Percentiles rank a stretch among this genome's conserved stretches.
Evolutionary conservation across 495 filamentous ascomycete species (phyloP).

Genomic region (Neurospora intermedia): DNA sequence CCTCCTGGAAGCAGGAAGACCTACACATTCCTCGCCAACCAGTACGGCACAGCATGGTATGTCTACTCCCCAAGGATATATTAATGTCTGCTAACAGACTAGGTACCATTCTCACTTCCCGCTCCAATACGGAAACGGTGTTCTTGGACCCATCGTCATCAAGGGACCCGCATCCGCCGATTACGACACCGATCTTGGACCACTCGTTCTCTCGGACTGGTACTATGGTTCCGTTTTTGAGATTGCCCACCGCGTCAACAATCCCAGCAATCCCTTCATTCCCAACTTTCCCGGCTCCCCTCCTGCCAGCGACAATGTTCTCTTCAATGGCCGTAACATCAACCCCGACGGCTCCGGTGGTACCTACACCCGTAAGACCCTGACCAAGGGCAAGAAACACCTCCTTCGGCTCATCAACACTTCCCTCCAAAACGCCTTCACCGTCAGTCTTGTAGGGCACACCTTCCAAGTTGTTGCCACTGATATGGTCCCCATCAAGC

Average conservation of each 20-base stretch:
- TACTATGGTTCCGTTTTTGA: slow-evolving; percentile 21
- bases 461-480: slow-evolving; percentile 36
- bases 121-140: slow-evolving; percentile 41
- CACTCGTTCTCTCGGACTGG: slow-evolving; percentile 35
- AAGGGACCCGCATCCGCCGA: slow-evolving; percentile 41
- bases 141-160: slow-evolving; percentile 42
- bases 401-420: slow-evolving; percentile 43
- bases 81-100: not conserved
- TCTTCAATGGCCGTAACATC: slow-evolving; percentile 35
- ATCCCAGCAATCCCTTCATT: slow-evolving; percentile 18
- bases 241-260: slow-evolving; percentile 10
- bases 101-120: slow-evolving; percentile 48
- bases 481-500: slow-evolving; percentile 39
- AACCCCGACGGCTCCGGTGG: slow-evolving; percentile 19
- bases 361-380: slow-evolving; percentile 20
- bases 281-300: slow-evolving; percentile 22
- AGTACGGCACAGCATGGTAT: slow-evolving; percentile 33
- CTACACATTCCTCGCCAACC: slow-evolving; percentile 38
- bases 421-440: slow-evolving; percentile 25
- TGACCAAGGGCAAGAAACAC: slow-evolving; percentile 32
- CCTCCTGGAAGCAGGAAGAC: slow-evolving; percentile 32
- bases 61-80: not conserved
- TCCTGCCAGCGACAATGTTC: slow-evolving; percentile 20
- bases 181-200: slow-evolving; percentile 43
- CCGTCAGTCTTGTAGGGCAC: slow-evolving; percentile 35